These are phyloP conservation scores for Datura wrightii DNA, from an alignment of 257 asterid genomes.

Conservation along the genomic window DNA sequence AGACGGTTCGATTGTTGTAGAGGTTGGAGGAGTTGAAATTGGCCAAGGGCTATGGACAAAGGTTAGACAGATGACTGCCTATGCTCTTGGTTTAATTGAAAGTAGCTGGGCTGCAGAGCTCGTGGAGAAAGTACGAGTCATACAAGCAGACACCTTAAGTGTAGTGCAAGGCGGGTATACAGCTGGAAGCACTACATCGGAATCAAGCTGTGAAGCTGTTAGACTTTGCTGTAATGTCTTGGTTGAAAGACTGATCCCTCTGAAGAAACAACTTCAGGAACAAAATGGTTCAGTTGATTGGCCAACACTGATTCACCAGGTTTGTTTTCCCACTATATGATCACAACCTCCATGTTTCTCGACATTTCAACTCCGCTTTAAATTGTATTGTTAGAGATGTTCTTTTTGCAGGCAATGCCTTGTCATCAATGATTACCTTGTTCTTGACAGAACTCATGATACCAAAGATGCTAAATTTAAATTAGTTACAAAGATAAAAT, in stretches of 20 bases:
- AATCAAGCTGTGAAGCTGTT: conserved; percentile 79
- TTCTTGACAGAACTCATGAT: neutral
- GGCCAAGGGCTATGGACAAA: conserved; percentile 87
- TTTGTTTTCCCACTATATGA: conserved; percentile 18
- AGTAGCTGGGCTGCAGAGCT: conserved; percentile 56
- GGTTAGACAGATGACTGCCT: conserved; percentile 69
- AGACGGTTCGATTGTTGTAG: conserved; percentile 73
- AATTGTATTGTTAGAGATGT: too few species aligned
- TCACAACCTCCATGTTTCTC: neutral
- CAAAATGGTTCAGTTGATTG: conserved; percentile 61
- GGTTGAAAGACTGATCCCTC: conserved; percentile 62
- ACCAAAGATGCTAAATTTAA: neutral
- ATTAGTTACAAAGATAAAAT: neutral
- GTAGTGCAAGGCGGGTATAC: conserved; percentile 70
- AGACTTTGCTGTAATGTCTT: conserved; percentile 64
- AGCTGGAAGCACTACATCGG: conserved; percentile 80
- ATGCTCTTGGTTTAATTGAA: conserved; percentile 55
- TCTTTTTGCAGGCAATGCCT: too few species aligned
- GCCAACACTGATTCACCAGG: conserved; percentile 68
- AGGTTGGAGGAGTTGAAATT: conserved; percentile 78
- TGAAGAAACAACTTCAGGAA: conserved; percentile 55
- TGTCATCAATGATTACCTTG: too few species aligned
- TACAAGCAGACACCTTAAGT: conserved; percentile 74
- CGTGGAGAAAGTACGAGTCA: conserved; percentile 66
- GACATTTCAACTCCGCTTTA: neutral